These are phyloP conservation scores for Aspergillus sp. DNA, from an alignment of 2,329 filamentous ascomycete species.

Conservation along the genomic window DNA sequence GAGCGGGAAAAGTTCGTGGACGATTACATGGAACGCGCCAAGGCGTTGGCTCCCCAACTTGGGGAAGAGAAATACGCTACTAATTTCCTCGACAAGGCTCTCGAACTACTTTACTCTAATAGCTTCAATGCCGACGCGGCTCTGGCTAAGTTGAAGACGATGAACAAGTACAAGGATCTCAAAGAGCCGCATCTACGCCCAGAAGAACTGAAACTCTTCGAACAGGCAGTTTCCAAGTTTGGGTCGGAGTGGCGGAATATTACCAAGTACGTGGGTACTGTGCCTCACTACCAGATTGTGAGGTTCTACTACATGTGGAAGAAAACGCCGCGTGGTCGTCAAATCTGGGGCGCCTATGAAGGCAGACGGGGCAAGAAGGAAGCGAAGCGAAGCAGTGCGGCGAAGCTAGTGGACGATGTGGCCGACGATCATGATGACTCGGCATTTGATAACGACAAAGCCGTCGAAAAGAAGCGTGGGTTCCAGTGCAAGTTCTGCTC, in stretches of 20 bases:
- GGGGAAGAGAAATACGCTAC: conserved; percentile 76
- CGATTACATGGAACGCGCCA: conserved; percentile 73
- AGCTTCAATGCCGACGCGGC: conserved; percentile 72
- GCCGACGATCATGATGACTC: conserved; percentile 93
- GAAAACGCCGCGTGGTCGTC: conserved; percentile 79
- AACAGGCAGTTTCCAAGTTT: conserved; percentile 85
- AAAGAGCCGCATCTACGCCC: conserved; percentile 81
- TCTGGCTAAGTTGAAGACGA: conserved; percentile 67
- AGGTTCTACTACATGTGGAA: conserved; percentile 99
- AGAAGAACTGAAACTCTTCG: conserved; percentile 83
- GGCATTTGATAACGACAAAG: conserved; percentile 89
- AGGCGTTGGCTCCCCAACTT: conserved; percentile 64
- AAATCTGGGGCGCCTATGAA: conserved; percentile 87
- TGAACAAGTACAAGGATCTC: conserved; percentile 69
- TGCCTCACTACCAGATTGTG: conserved; percentile 77
- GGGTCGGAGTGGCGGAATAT: conserved; percentile 87
- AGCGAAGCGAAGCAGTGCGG: conserved; percentile 63
- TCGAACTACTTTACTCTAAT: conserved; percentile 71
- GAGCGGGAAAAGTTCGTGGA: conserved; percentile 64
- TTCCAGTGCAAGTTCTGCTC: conserved; percentile 95
- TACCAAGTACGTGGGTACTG: conserved; percentile 76
- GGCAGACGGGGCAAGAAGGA: conserved; percentile 90
- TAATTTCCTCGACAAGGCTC: conserved; percentile 82
- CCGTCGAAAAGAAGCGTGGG: conserved; percentile 71
- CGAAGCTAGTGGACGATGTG: conserved; percentile 86